Evolutionary conservation across 2,329 filamentous ascomycete species (phyloP).

Genomic region (Monosporascus sp.): DNA sequence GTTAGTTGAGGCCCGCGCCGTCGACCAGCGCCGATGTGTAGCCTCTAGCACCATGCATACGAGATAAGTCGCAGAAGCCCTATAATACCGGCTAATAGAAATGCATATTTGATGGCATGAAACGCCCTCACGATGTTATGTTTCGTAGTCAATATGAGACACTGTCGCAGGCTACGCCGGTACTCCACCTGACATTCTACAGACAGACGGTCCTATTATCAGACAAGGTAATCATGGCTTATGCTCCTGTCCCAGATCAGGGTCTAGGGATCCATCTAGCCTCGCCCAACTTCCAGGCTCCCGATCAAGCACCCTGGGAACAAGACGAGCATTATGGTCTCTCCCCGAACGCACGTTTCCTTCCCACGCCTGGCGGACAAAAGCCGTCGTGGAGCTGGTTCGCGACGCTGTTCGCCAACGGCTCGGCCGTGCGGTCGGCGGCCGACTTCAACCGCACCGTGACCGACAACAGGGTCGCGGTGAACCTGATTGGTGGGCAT

Average conservation of each 20-base stretch:
- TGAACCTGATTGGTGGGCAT: constrained; percentile 30
- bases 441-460: constrained; percentile 22
- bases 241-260: constrained; percentile 1
- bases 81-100: neutral
- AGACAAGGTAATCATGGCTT: constrained; percentile 1
- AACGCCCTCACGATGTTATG: neutral
- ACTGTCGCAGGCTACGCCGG: neutral
- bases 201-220: neutral
- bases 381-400: constrained; percentile 24
- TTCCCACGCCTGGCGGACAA: neutral
- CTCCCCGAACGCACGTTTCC: constrained; percentile 2
- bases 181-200: neutral
- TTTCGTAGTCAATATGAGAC: neutral
- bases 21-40: too few relatives aligned
- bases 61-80: neutral
- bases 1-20: too few relatives aligned
- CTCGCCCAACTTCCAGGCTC: neutral
- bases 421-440: constrained; percentile 22
- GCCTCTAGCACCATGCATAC: neutral
- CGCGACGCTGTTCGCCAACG: constrained; percentile 22
- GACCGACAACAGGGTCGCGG: constrained; percentile 20
- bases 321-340: constrained; percentile 2
- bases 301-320: constrained; percentile 1
- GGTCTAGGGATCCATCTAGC: neutral
- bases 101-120: neutral